These are phyloP conservation scores for Pythium coloratum DNA, from an alignment of 352 stramenopile species.

Conservation along the genomic window DNA sequence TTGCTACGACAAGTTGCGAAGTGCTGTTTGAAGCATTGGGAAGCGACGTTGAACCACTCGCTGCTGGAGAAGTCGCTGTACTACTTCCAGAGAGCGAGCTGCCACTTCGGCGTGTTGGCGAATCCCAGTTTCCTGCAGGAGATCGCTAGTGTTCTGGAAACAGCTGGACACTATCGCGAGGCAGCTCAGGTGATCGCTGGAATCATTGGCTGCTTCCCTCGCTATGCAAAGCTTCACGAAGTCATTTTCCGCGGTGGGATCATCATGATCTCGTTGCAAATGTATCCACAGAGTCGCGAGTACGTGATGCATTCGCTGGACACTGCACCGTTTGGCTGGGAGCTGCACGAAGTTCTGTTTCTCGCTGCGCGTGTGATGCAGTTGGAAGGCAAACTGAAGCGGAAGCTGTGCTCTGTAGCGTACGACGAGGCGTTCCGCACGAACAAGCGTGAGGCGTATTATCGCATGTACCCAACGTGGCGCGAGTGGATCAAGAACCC, in stretches of 20 bases:
- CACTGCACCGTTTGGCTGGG: slow-evolving; percentile 45
- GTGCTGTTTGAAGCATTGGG: slow-evolving; percentile 45
- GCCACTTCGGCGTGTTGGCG: slow-evolving; percentile 45
- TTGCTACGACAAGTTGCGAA: slow-evolving; percentile 47
- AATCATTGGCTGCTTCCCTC: slow-evolving; percentile 63
- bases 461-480: slow-evolving; percentile 40
- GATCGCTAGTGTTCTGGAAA: slow-evolving; percentile 49
- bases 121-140: slow-evolving; percentile 65
- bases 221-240: slow-evolving; percentile 42
- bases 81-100: slow-evolving; percentile 49
- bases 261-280: slow-evolving; percentile 54
- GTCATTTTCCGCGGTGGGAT: slow-evolving; percentile 73
- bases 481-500: slow-evolving; percentile 54
- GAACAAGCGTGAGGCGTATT: slow-evolving; percentile 32
- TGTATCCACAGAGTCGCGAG: slow-evolving; percentile 66
- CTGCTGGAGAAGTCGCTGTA: slow-evolving; percentile 47
- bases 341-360: slow-evolving; percentile 55
- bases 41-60: slow-evolving; percentile 27
- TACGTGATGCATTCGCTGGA: slow-evolving; percentile 71
- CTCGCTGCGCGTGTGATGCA: slow-evolving; percentile 61
- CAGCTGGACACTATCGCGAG: slow-evolving; percentile 37
- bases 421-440: slow-evolving; percentile 73
- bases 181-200: slow-evolving; percentile 54
- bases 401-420: slow-evolving; percentile 50
- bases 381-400: slow-evolving; percentile 39